Conservation (phyloP, 176 grass and related monocot species). For the Leersia perrieri region DNA sequence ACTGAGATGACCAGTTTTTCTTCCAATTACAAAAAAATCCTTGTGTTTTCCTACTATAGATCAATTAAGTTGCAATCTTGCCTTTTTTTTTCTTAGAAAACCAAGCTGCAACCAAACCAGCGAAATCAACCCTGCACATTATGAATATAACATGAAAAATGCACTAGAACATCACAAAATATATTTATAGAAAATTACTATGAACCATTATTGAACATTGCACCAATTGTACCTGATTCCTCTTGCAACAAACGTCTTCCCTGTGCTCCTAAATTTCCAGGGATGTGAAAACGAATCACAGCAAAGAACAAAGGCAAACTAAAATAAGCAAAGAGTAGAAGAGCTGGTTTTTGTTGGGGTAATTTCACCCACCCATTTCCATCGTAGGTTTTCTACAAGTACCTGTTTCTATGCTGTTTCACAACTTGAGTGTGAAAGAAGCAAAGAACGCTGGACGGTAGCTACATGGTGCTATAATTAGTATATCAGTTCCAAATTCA, state of each 20-base stretch:
- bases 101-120: not conserved
- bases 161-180: not conserved
- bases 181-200: not conserved
- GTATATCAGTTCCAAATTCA: not conserved
- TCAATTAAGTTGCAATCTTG: not conserved
- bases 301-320: not conserved
- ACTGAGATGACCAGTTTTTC: not conserved
- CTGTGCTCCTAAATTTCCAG: not conserved
- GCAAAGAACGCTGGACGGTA: not conserved
- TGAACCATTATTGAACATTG: not conserved
- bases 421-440: not conserved
- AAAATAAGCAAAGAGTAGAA: not conserved
- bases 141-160: not conserved
- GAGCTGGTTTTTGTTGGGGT: not conserved
- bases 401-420: not conserved
- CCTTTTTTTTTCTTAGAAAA: too few species aligned
- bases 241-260: not conserved
- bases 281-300: not conserved
- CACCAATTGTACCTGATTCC: constrained; percentile 19
- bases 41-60: not conserved
- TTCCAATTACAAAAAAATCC: not conserved
- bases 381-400: constrained; percentile 5
- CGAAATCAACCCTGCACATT: not conserved
- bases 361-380: constrained; percentile 33
- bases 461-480: constrained; percentile 35